Base-by-base conservation (phyloP, 2,329 filamentous ascomycete genomes). In the Zymoseptoria pseudotritici region DNA sequence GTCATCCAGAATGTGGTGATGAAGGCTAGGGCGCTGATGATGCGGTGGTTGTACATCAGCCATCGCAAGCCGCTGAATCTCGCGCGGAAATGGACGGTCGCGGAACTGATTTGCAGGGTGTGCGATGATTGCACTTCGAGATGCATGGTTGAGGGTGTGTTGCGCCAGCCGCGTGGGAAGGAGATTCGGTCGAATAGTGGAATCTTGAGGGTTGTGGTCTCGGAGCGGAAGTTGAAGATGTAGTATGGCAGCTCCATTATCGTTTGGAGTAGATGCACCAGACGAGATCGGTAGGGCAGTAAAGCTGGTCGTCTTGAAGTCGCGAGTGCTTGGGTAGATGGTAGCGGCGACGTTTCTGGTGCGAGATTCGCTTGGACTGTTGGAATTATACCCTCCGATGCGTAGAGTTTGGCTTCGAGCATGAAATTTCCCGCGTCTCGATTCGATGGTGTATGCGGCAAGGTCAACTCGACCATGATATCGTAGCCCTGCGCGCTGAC, bases 391-490 rank as follows among this genome's bases (percentile, higher is more conserved):
- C 58, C 58, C 4, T 68, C 70, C 7, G 73, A 57, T 7, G 66
- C 74, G 55, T 89, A 81, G 56, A 96, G 82, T 61, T 85, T 83
- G 17, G 96, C 77, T 53, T 89, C 87, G 19, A 97, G 78, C 94
- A 99, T 99, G 79, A 97, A 97, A 76, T 97, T 97, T 26, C 94
- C 94, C 13, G 83, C 83, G 2, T 82, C 83, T 21, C 89, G 76
- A 69, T 99, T 99, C 1, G 81, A 75, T 0, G 85, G 86, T 2
- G 90, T 94, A 50, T 87, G 86, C 19, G 94, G 94, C 63, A 99
- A 80, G 3, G 83, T 82, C 31, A 99, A 80, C 21, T 84, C 80
- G 1, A 97, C 80, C 4, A 83, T 81, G 50, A 99, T 82, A 73
- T 97, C 91, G 79, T 99, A 99, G 54, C 86, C 82, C 73, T 97